phyloP scores from a whole-genome alignment of 2,329 filamentous ascomycete genomes.

The Ilyonectria sp. region DNA sequence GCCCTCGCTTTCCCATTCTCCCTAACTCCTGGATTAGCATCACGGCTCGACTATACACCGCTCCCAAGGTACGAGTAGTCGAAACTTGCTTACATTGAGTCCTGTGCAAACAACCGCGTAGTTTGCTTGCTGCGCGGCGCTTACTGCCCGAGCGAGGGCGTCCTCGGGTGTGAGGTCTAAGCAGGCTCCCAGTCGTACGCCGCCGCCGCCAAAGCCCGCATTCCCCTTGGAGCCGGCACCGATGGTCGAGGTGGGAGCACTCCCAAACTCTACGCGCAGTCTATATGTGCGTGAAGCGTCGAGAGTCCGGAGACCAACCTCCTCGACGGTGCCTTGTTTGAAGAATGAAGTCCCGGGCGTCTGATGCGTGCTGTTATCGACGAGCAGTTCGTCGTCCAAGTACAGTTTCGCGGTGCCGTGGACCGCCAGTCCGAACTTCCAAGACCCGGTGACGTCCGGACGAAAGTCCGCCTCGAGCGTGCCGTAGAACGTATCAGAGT shows the following conservation, averaged over 20 bases:
- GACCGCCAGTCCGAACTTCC: slow-evolving; percentile 50
- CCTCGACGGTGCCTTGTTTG: slow-evolving; percentile 51
- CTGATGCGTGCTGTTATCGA: slow-evolving; percentile 49
- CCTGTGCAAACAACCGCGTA: slow-evolving; percentile 11
- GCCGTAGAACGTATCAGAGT: too few relatives aligned
- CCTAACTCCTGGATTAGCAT: too few relatives aligned
- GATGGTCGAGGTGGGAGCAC: slow-evolving; percentile 26
- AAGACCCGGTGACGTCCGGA: slow-evolving; percentile 34
- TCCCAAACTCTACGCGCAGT: slow-evolving; percentile 19
- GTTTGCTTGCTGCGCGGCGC: neutral
- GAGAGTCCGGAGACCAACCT: slow-evolving; percentile 34
- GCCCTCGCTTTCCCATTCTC: too few relatives aligned
- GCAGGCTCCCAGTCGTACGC: too few relatives aligned
- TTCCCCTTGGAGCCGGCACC: slow-evolving; percentile 26
- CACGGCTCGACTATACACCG: too few relatives aligned
- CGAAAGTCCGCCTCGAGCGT: slow-evolving; percentile 29
- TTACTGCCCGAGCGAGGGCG: too few relatives aligned
- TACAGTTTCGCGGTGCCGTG: slow-evolving; percentile 51
- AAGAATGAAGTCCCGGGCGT: slow-evolving; percentile 53
- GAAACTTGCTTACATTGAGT: too few relatives aligned
- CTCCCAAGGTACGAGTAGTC: too few relatives aligned
- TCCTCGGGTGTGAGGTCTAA: too few relatives aligned
- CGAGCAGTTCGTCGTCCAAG: slow-evolving; percentile 50
- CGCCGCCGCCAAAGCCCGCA: neutral
- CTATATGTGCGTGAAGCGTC: slow-evolving; percentile 26